Percentiles rank a stretch among this genome's conserved stretches.
phyloP scores from a whole-genome alignment of 164 flowering plant species.

The grape (Vitis vinifera) region ASM3070453v1 NC_081810.1:6362001-6362500 shows the following conservation, averaged over 20 bases:
- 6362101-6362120: background rate
- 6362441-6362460: background rate
- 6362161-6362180: constrained; percentile 50
- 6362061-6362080: background rate
- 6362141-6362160: background rate
- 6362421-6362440: constrained; percentile 33
- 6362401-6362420: constrained; percentile 69
- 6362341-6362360: constrained; percentile 4
- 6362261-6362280: constrained; percentile 36
- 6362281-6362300: background rate
- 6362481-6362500: no score
- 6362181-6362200: constrained; percentile 65
- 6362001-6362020: no score
- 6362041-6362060: no score
- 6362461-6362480: background rate
- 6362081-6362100: background rate
- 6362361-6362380: constrained; percentile 67
- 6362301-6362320: background rate
- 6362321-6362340: background rate
- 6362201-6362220: constrained; percentile 58
- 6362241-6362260: constrained; percentile 50
- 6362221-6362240: constrained; percentile 63
- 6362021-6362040: no score
- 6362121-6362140: background rate
- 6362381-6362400: constrained; percentile 49